Conservation (phyloP, 179 eudicot species). For the Silene noctiflora region DNA sequence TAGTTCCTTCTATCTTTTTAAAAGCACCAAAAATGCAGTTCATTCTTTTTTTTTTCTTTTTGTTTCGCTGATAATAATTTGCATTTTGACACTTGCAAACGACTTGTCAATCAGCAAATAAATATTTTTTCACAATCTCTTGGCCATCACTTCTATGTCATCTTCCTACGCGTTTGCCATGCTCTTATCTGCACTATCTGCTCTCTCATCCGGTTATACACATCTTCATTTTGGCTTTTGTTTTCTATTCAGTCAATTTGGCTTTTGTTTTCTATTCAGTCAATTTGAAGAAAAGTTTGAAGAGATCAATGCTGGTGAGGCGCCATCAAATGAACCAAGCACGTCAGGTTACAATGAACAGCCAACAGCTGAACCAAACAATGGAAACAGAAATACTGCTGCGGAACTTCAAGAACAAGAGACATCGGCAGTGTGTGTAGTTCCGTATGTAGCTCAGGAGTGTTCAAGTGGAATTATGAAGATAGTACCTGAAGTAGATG, state of each 20-base stretch:
- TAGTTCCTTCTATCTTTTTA: not conserved
- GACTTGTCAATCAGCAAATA: not conserved
- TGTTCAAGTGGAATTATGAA: constrained; percentile 73
- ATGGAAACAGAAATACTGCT: constrained; percentile 30
- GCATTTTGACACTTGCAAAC: not conserved
- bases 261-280: constrained; percentile 37
- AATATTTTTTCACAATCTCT: not conserved
- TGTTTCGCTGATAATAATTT: not conserved
- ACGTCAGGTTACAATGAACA: constrained; percentile 37
- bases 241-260: constrained; percentile 61
- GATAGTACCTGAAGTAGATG: constrained; percentile 88
- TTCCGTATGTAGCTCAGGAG: constrained; percentile 55
- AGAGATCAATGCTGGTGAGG: constrained; percentile 57
- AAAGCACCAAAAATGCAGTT: not conserved
- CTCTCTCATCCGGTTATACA: not conserved
- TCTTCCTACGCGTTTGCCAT: not conserved
- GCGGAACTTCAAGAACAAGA: constrained; percentile 44
- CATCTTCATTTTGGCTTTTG: not conserved
- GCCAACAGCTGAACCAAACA: constrained; percentile 27
- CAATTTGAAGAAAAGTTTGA: constrained; percentile 96
- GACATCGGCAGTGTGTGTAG: constrained; percentile 37
- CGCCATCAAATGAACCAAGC: constrained; percentile 44
- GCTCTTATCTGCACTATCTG: not conserved
- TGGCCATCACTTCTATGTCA: not conserved
- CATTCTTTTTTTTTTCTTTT: not conserved